Evolutionary conservation across 2,329 filamentous ascomycete species (phyloP).

Genomic region (Apiospora malaysiana): DNA sequence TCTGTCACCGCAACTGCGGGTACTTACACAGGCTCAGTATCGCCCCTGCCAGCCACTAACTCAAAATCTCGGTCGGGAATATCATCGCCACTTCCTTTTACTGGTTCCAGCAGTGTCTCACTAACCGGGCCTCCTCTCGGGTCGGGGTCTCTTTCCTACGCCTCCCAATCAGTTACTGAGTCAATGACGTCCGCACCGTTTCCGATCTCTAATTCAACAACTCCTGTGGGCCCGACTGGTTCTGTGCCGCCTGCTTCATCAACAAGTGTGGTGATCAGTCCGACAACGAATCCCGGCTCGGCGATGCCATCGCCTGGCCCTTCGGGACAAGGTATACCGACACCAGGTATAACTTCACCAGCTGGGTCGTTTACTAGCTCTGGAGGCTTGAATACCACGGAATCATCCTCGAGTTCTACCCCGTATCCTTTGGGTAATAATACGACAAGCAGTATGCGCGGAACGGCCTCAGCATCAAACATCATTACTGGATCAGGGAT

Average conservation of each 20-base stretch:
- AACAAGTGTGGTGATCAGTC: neutral
- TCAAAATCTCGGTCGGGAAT: neutral
- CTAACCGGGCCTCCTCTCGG: neutral
- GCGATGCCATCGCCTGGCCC: neutral
- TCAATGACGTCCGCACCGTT: neutral
- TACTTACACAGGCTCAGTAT: constrained; percentile 20
- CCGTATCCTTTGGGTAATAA: constrained; percentile 1
- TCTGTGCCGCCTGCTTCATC: neutral
- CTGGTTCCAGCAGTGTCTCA: constrained; percentile 23
- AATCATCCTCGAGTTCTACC: constrained; percentile 1
- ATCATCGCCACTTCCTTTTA: constrained; percentile 25
- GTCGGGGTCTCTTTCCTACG: neutral
- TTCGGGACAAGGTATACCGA: constrained; percentile 14
- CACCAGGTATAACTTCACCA: neutral
- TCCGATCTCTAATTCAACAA: constrained; percentile 10
- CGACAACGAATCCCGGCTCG: neutral
- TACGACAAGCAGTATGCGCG: constrained; percentile 18
- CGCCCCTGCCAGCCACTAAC: neutral
- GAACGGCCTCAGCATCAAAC: constrained; percentile 14
- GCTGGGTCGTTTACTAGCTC: neutral
- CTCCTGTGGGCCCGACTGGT: constrained; percentile 1
- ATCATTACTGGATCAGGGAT: neutral
- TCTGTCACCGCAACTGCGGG: constrained; percentile 20
- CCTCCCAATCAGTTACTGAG: neutral
- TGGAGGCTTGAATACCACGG: neutral